Base-by-base conservation (phyloP, 306 rosid species). In the Prunus fruticosa region DNA sequence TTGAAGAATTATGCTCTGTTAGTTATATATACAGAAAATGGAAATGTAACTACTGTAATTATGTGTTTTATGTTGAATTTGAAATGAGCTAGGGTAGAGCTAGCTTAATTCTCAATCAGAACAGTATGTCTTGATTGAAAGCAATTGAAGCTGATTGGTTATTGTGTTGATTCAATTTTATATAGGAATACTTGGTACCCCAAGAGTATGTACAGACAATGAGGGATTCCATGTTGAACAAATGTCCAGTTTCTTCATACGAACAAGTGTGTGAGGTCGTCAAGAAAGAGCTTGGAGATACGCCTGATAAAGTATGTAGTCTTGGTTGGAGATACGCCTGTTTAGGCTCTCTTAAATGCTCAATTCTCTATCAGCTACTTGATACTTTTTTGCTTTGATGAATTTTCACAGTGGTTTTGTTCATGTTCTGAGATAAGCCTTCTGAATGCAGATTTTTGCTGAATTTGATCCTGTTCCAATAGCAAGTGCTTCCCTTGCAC, bases 401-500 rank as follows among this genome's bases (percentile, higher is more conserved):
- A 28, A 28, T 51, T 69, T 74, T 27, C 46, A 67, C 4, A 14
- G 71, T 8, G 71, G 63, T 82, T 45, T 84, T 28, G 14, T 10
- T 69, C 10, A 38, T 70, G 49, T 56, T 77, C 72, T 72, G 20
- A 19, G 2, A 12, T 54, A 72, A 72, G 66, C 74, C 56, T 80
- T 87, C 50, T 83, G 47, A 71, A 65, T 83, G 92, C 83, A 95
- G 99, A 70, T 95, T 54, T 95, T 88, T 80, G 68, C 93, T 19
- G 97, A 95, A 81, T 92, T 95, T 46, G 91, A 92, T 74, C 93
- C 91, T 62, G 81, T 81, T 76, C 99, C 99, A 47, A 84, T 95
- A 58, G 99, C 97, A 73, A 95, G 99, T 76, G 99, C 97, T 68
- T 95, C 99, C 69, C 99, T 95, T 78, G 97, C 99, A 79, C 99